phyloP scores from a whole-genome alignment of 345 rosid genomes.

The Populus pruinosa region DNA sequence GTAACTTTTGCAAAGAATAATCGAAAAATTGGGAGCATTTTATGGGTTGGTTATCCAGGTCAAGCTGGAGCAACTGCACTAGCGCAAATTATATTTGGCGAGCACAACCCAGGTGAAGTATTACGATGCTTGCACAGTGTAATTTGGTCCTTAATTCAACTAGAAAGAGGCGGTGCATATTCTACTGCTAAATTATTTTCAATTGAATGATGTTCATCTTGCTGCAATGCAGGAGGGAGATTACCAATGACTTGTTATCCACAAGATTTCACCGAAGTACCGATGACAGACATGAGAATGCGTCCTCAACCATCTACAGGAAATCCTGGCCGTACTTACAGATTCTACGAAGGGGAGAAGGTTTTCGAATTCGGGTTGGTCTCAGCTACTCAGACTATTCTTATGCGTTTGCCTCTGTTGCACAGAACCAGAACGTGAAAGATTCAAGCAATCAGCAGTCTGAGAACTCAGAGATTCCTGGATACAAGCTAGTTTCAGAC shows the following conservation, averaged over 20 bases:
- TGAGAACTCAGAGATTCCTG: conserved; percentile 18
- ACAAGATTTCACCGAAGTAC: conserved; percentile 49
- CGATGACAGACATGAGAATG: conserved; percentile 93
- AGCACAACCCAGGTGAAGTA: conserved; percentile 73
- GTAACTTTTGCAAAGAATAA: conserved; percentile 55
- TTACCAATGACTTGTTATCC: conserved; percentile 92
- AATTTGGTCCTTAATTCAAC: neutral
- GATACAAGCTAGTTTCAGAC: conserved; percentile 40
- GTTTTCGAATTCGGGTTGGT: conserved; percentile 73
- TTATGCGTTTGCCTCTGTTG: conserved; percentile 37
- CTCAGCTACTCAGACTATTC: conserved; percentile 69
- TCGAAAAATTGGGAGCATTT: conserved; percentile 55
- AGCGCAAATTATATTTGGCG: conserved; percentile 77
- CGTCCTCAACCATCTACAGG: conserved; percentile 51
- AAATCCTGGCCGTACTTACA: conserved; percentile 87
- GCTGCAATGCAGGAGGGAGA: conserved; percentile 64
- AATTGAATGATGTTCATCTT: neutral
- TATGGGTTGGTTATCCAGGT: conserved; percentile 98
- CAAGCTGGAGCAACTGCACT: conserved; percentile 78
- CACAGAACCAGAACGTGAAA: conserved; percentile 27
- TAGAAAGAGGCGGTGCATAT: neutral
- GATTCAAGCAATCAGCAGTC: conserved; percentile 10
- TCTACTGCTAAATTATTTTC: neutral
- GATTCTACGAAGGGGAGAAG: conserved; percentile 62
- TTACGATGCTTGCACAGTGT: neutral